Conservation (phyloP, 1,284 basidiomycete genomes). For the Moesziomyces sp. region DNA sequence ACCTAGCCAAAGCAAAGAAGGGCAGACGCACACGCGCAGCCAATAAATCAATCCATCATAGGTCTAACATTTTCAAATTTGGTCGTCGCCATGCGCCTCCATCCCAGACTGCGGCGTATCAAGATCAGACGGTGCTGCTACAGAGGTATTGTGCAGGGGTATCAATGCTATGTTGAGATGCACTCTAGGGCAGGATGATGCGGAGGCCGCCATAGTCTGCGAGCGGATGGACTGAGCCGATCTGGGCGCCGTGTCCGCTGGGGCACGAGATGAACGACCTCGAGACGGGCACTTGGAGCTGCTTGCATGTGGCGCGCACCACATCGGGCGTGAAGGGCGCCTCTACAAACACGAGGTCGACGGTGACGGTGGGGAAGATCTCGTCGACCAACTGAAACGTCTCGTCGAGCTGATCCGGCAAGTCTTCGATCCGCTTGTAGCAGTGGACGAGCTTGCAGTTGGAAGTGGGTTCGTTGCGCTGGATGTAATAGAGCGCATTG, state of each 20-base stretch:
- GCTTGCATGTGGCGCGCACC: constrained; percentile 27
- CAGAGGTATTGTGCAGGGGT: constrained; percentile 3
- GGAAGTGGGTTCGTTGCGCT: constrained; percentile 75
- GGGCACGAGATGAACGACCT: constrained; percentile 52
- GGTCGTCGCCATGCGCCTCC: too few species aligned
- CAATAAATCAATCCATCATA: neutral
- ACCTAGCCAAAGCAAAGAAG: too few species aligned
- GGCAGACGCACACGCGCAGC: too few species aligned
- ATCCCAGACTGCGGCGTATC: too few species aligned
- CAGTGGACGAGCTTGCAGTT: constrained; percentile 77
- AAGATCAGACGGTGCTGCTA: neutral
- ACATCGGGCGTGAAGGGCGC: constrained; percentile 48
- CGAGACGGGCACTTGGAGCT: constrained; percentile 34
- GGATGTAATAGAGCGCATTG: constrained; percentile 76
- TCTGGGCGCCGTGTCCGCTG: constrained; percentile 26
- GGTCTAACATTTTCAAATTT: too few species aligned
- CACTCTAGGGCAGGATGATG: constrained; percentile 36
- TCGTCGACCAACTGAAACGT: constrained; percentile 61
- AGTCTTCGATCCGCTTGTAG: constrained; percentile 71
- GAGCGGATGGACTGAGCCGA: constrained; percentile 29
- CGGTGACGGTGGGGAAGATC: constrained; percentile 56
- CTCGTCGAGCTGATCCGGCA: constrained; percentile 67
- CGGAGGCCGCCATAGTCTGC: constrained; percentile 43
- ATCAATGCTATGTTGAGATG: neutral
- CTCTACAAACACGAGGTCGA: constrained; percentile 56